phyloP scores from a whole-genome alignment of 2,329 filamentous ascomycete genomes.

The Ophiocordyceps camponoti-leonardi region DNA sequence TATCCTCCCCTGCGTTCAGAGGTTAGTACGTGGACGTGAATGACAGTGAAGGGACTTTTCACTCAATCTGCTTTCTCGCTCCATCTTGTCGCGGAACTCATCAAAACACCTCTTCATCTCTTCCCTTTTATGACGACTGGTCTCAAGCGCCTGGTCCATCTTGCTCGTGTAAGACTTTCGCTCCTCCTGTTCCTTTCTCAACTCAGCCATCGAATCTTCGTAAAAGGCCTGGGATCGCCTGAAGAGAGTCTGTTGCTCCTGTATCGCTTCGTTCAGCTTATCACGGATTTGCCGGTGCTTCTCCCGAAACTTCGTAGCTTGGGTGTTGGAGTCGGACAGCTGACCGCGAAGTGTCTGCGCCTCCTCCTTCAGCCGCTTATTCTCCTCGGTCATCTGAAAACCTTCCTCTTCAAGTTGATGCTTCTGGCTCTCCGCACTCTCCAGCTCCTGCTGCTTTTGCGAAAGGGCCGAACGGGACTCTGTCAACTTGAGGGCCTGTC shows the following conservation, averaged over 20 bases:
- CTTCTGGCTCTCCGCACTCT: conserved; percentile 7
- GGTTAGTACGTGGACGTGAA: not conserved
- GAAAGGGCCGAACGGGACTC: conserved; percentile 2
- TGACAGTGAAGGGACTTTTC: not conserved
- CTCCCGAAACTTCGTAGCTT: conserved; percentile 9
- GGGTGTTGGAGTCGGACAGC: conserved; percentile 8
- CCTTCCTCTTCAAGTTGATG: conserved; percentile 9
- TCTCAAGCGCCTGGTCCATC: conserved; percentile 11
- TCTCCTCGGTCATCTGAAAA: conserved; percentile 7
- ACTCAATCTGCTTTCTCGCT: conserved; percentile 10
- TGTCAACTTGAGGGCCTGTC: conserved; percentile 6
- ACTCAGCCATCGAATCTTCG: conserved; percentile 14
- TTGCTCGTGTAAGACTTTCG: conserved; percentile 7
- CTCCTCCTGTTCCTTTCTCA: conserved; percentile 14
- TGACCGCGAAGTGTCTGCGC: conserved; percentile 11
- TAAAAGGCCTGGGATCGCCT: conserved; percentile 14
- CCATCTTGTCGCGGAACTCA: conserved; percentile 8
- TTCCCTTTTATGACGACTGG: conserved; percentile 14
- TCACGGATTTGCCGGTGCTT: conserved; percentile 17
- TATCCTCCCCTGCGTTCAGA: conserved; percentile 7
- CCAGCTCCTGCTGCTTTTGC: conserved; percentile 10
- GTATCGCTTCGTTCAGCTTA: conserved; percentile 26
- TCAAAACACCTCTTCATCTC: conserved; percentile 14
- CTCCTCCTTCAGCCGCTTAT: conserved; percentile 10
- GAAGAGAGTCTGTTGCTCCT: conserved; percentile 28